These are phyloP conservation scores for Lentinula edodes DNA, from an alignment of 768 basidiomycete genomes.

Conservation along the genomic window DNA sequence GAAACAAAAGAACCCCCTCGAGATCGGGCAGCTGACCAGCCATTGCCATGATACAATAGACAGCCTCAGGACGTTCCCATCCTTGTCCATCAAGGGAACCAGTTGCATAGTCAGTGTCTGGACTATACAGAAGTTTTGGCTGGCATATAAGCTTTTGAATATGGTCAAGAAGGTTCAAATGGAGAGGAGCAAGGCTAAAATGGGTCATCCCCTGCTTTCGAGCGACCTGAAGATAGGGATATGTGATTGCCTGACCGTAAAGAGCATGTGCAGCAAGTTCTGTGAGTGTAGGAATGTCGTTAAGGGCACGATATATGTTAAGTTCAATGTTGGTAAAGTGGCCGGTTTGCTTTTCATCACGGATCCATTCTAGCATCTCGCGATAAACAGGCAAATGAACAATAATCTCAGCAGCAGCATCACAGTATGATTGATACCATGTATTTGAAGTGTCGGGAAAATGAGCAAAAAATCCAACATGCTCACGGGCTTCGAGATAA, in stretches of 20 bases:
- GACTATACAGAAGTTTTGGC: too few species aligned
- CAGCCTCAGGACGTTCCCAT: too few species aligned
- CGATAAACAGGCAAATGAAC: not conserved
- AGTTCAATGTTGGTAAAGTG: conserved; percentile 17
- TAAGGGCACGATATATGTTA: conserved; percentile 14
- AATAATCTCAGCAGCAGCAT: conserved; percentile 4
- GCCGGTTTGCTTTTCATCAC: conserved; percentile 11
- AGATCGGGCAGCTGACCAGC: too few species aligned
- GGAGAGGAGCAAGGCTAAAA: too few species aligned
- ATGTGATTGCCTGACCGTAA: conserved; percentile 10
- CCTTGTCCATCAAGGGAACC: too few species aligned
- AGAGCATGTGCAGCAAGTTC: conserved; percentile 13
- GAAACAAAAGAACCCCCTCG: too few species aligned
- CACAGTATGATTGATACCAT: not conserved
- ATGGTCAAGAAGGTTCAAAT: too few species aligned
- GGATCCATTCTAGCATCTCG: conserved; percentile 12
- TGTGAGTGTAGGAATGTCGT: conserved; percentile 10
- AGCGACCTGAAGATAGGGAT: conserved; percentile 12
- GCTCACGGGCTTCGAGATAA: not conserved
- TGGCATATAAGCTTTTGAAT: too few species aligned
- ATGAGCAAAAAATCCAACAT: not conserved
- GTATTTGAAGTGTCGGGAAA: conserved; percentile 7
- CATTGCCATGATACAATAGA: too few species aligned
- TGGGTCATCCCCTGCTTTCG: not conserved
- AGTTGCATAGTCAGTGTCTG: too few species aligned